Evolutionary conservation across 1,284 basidiomycete genomes (phyloP), one percentile per base, ranked within the genome.

Genomic region (Meripilus lineatus): DNA sequence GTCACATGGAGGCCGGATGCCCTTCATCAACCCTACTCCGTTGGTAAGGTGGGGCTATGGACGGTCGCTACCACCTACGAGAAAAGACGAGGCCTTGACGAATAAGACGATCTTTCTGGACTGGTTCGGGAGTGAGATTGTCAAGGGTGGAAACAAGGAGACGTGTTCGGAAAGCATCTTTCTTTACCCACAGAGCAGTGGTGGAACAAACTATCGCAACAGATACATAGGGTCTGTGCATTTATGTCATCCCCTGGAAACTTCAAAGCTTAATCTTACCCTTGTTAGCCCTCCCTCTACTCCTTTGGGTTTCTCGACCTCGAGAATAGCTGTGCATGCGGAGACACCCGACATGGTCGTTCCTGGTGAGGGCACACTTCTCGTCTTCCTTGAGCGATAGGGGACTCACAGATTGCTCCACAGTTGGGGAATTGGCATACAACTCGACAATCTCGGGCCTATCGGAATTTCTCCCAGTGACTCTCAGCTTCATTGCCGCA

Each of bases 271-370:
- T n/a, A n/a, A n/a, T n/a, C n/a, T 40, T 17, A 15, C 6, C 5
- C 39, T 21, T n/a, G 28, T 5, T 38, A 61, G 63, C 23, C 44
- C 55, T 6, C 55, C 55, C 0, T 35, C 46, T 33, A 49, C 52
- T 13, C 57, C 61, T 1, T 55, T 64, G 23, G 66, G 67, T 2
- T 66, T 64, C 42, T 51, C 52, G n/a, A 45, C 58, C 14, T 49
- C 52, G 10, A 53, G 63, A 8, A 54, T 64, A 23, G 52, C 63
- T n/a, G 57, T 61, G 1, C 51, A 61, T 43, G 58, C 58, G 7
- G 58, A 58, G 41, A 49, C 55, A 1, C 68, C 70, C 7, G 68
- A 72, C 44, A 61, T 70, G 52, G 65, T 70, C 37, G 57, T 71
- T 5, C 69, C 70, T 2, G 33, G 40, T 41, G 22, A 41, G 40